These are phyloP conservation scores for Austropuccinia psidii DNA, from an alignment of 1,284 basidiomycete genomes.

Conservation along the genomic window DNA sequence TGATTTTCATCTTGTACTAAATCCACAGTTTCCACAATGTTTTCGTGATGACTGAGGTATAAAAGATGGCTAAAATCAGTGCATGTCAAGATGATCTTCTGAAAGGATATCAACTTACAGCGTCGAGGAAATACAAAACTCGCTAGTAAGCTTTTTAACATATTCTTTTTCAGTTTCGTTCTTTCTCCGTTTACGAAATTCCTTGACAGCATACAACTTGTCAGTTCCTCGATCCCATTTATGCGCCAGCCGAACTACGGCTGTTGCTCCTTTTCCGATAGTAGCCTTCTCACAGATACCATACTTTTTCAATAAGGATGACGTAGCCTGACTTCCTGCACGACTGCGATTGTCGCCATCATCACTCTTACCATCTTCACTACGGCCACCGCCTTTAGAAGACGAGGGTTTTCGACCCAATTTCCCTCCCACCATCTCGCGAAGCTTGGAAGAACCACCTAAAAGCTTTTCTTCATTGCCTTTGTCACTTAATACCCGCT, in stretches of 20 bases:
- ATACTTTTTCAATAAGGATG: constrained; percentile 65
- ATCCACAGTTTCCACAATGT: constrained; percentile 97
- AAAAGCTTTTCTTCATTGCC: constrained; percentile 25
- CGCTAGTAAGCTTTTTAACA: constrained; percentile 97
- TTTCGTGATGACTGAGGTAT: constrained; percentile 51
- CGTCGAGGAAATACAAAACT: constrained; percentile 98
- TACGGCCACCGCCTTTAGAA: constrained; percentile 38
- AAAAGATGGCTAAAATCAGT: neutral
- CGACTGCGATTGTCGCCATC: constrained; percentile 32
- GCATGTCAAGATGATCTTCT: neutral
- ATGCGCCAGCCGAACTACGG: constrained; percentile 89
- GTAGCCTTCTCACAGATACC: constrained; percentile 94
- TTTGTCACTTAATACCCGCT: constrained; percentile 28
- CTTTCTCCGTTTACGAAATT: constrained; percentile 95
- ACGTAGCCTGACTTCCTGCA: constrained; percentile 38
- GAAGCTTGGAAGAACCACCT: constrained; percentile 28
- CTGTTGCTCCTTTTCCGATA: constrained; percentile 95
- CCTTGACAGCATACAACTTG: constrained; percentile 98
- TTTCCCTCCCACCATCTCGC: constrained; percentile 36
- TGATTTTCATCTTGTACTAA: constrained; percentile 92
- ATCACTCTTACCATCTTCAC: constrained; percentile 41
- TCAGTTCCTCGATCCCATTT: constrained; percentile 97
- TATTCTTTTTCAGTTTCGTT: constrained; percentile 99
- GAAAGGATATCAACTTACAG: constrained; percentile 61
- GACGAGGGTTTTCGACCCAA: constrained; percentile 41